phyloP scores from a whole-genome alignment of 2,329 filamentous ascomycete species.

The Reticulascus tulasneorum region DNA sequence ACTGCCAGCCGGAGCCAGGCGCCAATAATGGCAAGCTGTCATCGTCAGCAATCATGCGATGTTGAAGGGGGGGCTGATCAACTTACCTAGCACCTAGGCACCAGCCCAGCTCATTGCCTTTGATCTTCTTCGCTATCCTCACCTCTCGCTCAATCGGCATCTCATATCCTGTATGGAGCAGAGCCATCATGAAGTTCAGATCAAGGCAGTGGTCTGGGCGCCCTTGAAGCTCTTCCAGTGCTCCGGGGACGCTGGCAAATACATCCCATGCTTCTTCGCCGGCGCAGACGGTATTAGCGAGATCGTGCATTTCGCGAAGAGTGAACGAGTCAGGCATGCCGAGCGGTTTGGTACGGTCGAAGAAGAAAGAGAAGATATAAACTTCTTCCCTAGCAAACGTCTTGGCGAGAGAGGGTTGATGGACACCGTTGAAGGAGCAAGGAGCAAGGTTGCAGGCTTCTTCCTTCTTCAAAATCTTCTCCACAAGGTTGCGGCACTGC shows the following conservation, averaged over 20 bases:
- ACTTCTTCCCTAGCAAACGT: conserved; percentile 90
- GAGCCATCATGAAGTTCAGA: conserved; percentile 90
- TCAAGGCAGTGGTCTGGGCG: conserved; percentile 92
- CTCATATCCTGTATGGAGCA: conserved; percentile 93
- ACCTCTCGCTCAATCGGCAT: conserved; percentile 97
- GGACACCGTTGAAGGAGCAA: conserved; percentile 98
- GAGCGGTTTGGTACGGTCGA: conserved; percentile 86
- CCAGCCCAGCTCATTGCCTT: conserved; percentile 95
- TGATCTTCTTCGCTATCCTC: conserved; percentile 98
- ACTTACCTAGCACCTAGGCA: conserved; percentile 90
- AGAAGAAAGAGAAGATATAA: conserved; percentile 98
- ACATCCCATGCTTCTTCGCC: conserved; percentile 75
- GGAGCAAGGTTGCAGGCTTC: conserved; percentile 75
- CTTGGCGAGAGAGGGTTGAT: conserved; percentile 88
- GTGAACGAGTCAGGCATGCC: conserved; percentile 99
- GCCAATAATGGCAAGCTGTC: conserved; percentile 76
- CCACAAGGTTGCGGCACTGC: conserved; percentile 85
- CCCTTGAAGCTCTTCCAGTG: conserved; percentile 73
- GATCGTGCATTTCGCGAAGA: conserved; percentile 80
- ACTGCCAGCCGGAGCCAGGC: conserved; percentile 82
- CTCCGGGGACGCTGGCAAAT: conserved; percentile 72
- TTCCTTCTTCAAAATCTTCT: conserved; percentile 88
- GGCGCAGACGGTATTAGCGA: conserved; percentile 79
- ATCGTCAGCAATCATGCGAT: conserved; percentile 29
- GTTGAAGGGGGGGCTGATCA: not conserved